These are phyloP conservation scores for Leersia perrieri DNA, from an alignment of 176 grass and related monocot species.

Conservation along the genomic window DNA sequence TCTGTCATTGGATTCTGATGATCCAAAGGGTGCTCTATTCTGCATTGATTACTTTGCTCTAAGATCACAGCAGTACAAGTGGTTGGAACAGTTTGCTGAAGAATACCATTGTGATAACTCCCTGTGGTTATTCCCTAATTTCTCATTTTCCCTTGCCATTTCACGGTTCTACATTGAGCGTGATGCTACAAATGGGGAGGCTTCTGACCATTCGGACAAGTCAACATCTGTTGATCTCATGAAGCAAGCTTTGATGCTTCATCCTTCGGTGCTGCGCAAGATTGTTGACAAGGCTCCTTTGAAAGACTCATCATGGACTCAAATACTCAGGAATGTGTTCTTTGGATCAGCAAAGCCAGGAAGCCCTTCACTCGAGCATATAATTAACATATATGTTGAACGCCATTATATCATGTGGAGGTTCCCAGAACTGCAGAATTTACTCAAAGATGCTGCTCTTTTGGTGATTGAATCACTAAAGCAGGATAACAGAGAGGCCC, in stretches of 20 bases:
- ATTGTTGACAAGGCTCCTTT: conserved; percentile 89
- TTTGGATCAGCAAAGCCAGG: conserved; percentile 95
- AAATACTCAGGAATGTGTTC: conserved; percentile 82
- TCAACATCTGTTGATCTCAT: conserved; percentile 77
- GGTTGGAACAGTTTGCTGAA: conserved; percentile 86
- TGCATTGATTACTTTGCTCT: conserved; percentile 97
- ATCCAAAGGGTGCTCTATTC: conserved; percentile 88
- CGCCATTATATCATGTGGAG: conserved; percentile 97
- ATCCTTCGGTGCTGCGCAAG: conserved; percentile 74
- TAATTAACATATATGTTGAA: conserved; percentile 96
- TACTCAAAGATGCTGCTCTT: conserved; percentile 88
- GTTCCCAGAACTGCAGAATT: conserved; percentile 87
- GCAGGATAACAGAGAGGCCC: conserved; percentile 69
- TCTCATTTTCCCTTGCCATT: conserved; percentile 90
- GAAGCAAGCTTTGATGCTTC: conserved; percentile 99
- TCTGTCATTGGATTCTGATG: conserved; percentile 87
- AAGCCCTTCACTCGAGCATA: conserved; percentile 90
- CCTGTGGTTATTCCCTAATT: conserved; percentile 88
- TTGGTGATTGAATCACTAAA: conserved; percentile 76
- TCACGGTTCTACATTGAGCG: conserved; percentile 77
- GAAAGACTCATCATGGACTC: conserved; percentile 79
- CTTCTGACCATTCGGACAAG: conserved; percentile 50
- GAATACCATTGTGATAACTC: conserved; percentile 84
- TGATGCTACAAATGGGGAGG: conserved; percentile 30
- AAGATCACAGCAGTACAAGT: conserved; percentile 88